Evolutionary conservation across 805 yeast species (phyloP).

Genomic region (Wickerhamomyces bovis): DNA sequence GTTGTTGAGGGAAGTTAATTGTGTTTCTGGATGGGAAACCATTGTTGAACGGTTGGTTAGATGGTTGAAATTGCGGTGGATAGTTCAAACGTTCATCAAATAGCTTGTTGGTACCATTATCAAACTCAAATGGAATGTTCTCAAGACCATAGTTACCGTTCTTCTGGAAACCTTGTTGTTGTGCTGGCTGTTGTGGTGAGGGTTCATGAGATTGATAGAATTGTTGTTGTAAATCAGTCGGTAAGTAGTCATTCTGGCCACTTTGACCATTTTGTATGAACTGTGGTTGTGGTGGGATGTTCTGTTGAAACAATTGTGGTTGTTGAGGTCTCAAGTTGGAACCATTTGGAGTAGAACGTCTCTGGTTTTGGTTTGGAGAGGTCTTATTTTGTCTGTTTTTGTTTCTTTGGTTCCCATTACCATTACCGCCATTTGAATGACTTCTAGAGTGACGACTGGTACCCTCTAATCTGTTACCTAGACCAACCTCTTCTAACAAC

Average conservation of each 20-base stretch:
- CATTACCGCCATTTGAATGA: slow-evolving; percentile 14
- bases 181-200: not conserved
- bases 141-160: not conserved
- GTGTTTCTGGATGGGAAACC: not conserved
- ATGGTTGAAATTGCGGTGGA: not conserved
- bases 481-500: slow-evolving; percentile 87
- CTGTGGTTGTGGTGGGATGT: not conserved
- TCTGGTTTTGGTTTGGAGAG: slow-evolving; percentile 11
- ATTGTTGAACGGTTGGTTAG: not conserved
- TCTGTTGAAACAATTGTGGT: not conserved
- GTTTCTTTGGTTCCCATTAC: slow-evolving; percentile 5
- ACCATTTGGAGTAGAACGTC: slow-evolving; percentile 8
- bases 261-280: not conserved
- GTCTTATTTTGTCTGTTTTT: slow-evolving; percentile 16
- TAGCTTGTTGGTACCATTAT: not conserved
- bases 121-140: not conserved
- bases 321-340: not conserved
- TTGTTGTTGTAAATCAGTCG: slow-evolving; percentile 1
- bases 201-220: not conserved
- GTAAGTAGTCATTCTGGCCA: not conserved
- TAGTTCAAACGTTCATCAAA: not conserved
- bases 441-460: slow-evolving; percentile 20
- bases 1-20: not conserved
- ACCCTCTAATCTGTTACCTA: slow-evolving; percentile 24
- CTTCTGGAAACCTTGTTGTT: not conserved